Base-by-base conservation (phyloP, 768 basidiomycete species). In the Macrolepiota fuliginosa region DNA sequence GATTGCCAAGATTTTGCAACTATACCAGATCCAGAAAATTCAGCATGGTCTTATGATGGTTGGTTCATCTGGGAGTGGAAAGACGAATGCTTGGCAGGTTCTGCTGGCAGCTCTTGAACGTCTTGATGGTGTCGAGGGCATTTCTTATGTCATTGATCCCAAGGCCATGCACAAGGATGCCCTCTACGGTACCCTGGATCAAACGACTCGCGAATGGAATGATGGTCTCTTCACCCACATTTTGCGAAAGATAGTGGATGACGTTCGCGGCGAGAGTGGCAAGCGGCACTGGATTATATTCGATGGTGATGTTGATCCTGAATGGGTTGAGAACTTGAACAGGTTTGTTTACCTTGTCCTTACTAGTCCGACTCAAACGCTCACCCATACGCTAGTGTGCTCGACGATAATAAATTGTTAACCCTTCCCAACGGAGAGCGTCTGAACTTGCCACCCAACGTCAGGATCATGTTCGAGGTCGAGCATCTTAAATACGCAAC, bases 21-120 rank as follows among this genome's bases (percentile, higher is more conserved):
- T 99, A 4, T 98, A 98, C 74, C 97, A 98, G 73, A 98, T 99
- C 62, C 97, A 99, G 77, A 98, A 95, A 78, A 99, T 98, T 64
- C 96, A 98, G 67, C 97, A 99, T 74, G 97, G 97, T 75, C 81
- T 99, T 45, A 98, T 99, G 97, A 97, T 99, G 94, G 97, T 99
- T 29, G 96, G 97, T 0, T 90, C 97, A 1, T 98, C 97, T 11
- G 97, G 96, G 27, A 94, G 85, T 52, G 97, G 97, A 32, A 99
- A 99, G 76, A 96, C 92, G 1, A 92, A 95, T 65, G 96, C 97
- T 0, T 98, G 97, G 97, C 90, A 90, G 68, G 93, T 98, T 46
- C 81, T 99, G 3, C 82, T 99, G 27, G 84, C 88, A 7, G 96
- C 97, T 0, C 79, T 98, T 54, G 93, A 97, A 72, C 83, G 92